Evolutionary conservation across 176 grass and related monocot species (phyloP).

Genomic region (Carex littledalei): DNA sequence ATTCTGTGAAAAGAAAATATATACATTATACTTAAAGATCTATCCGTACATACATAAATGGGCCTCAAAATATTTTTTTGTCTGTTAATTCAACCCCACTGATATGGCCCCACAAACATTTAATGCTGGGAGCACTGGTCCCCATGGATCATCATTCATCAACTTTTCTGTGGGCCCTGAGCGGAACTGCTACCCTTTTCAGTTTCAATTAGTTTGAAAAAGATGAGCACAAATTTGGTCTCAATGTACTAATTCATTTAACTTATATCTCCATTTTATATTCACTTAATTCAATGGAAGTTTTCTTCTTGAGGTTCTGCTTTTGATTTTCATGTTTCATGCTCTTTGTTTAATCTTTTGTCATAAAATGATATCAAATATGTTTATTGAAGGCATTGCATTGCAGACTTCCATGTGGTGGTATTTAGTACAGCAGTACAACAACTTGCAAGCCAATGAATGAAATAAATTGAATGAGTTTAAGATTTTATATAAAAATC

Average conservation of each 20-base stretch:
- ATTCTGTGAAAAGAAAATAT: not conserved
- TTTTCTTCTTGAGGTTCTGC: not conserved
- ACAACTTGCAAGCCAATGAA: not conserved
- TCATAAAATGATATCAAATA: not conserved
- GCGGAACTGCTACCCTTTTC: not conserved
- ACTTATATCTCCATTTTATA: too few species aligned
- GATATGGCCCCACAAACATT: not conserved
- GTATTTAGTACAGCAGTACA: not conserved
- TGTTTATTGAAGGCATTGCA: not conserved
- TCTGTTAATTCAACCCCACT: not conserved
- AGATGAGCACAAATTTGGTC: not conserved
- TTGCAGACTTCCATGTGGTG: not conserved
- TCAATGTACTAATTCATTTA: not conserved
- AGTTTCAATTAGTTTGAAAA: not conserved
- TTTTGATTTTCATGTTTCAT: not conserved
- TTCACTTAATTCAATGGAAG: not conserved
- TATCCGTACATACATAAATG: not conserved
- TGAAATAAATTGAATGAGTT: not conserved
- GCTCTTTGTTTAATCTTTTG: not conserved
- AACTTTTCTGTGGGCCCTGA: not conserved
- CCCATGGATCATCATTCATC: not conserved
- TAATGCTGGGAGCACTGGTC: not conserved
- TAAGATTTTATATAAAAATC: not conserved
- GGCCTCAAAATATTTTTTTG: not conserved
- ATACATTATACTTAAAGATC: not conserved